Percentiles rank a stretch among this genome's conserved stretches.
phyloP scores from a whole-genome alignment of 2,329 filamentous ascomycete genomes.

The Trichoderma brevicompactum region DNA sequence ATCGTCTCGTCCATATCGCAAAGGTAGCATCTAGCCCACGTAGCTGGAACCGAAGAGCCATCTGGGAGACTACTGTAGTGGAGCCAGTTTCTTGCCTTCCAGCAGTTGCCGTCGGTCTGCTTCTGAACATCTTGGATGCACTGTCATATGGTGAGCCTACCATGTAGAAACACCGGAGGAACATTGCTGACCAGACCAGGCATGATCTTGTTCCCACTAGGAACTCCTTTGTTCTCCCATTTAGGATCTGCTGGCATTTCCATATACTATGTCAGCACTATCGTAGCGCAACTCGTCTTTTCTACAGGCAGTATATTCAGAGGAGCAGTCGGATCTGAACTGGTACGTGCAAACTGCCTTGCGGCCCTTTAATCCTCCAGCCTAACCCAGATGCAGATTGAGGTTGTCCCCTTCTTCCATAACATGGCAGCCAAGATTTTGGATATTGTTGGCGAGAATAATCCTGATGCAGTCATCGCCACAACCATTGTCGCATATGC shows the following conservation, averaged over 20 bases:
- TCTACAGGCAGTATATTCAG: conserved; percentile 86
- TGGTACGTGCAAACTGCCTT: conserved; percentile 58
- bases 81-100: conserved; percentile 75
- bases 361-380: background rate
- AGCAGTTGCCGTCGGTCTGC: conserved; percentile 82
- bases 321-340: conserved; percentile 90
- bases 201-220: conserved; percentile 94
- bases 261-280: conserved; percentile 98
- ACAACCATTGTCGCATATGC: conserved; percentile 94
- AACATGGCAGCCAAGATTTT: conserved; percentile 95
- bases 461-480: conserved; percentile 84
- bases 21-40: conserved; percentile 62
- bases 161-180: background rate
- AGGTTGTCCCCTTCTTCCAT: conserved; percentile 98
- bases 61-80: conserved; percentile 68
- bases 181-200: conserved; percentile 48
- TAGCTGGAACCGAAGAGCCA: conserved; percentile 68
- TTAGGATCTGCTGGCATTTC: conserved; percentile 94
- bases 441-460: conserved; percentile 73
- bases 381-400: conserved; percentile 62
- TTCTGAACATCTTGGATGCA: conserved; percentile 93
- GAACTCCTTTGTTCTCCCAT: conserved; percentile 80
- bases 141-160: conserved; percentile 76
- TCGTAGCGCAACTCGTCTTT: conserved; percentile 89
- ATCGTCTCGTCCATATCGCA: conserved; percentile 39